Base-by-base conservation (phyloP, 1,284 basidiomycete genomes). In the Ustilago xerochloae region DNA sequence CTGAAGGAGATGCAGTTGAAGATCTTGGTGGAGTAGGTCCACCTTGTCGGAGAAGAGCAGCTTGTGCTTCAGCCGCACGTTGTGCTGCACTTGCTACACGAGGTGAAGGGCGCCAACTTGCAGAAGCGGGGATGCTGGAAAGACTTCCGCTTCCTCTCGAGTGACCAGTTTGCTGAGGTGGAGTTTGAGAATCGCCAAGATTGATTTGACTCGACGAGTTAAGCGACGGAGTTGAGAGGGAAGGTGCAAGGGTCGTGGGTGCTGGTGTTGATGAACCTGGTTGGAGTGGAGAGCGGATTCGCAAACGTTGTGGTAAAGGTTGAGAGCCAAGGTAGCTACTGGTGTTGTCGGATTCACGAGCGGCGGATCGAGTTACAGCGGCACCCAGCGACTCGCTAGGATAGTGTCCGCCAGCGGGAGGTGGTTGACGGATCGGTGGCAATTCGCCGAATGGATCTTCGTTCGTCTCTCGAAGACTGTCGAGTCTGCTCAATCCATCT, bases 331-430 rank as follows among this genome's bases (percentile, higher is more conserved):
- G 45, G 13, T 32, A 53, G 16, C 28, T n/a, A n/a, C n/a, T 26
- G 16, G 46, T 18, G 29, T 26, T 32, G 46, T 32, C 18, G 18
- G 43, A 3, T 6, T 68, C 45, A 10, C 49, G 69, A 1, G 49
- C 55, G 22, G 30, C 59, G 2, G 61, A 66, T 9, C 74, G 54
- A 10, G 71, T 49, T 6, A 65, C 72, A 2, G 75, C 77, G 12
- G 64, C 75, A 6, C 70, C 71, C 1, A 78, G 55, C 6, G 70
- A 56, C 1, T 50, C 53, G 55, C 70, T 74, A 1, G 77, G 71
- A 47, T 67, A 77, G 52, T 71, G 65, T 1, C 69, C 66, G n/a
- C 56, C 63, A 2, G 36, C 35, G 3, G 60, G 53, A 16, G 29
- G 38, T 32, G 20, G 28, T 15, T 32, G 41, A 16, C 10, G 45